These are phyloP conservation scores for Aspergillus sp. DNA, from an alignment of 2,329 filamentous ascomycete genomes.

Conservation along the genomic window DNA sequence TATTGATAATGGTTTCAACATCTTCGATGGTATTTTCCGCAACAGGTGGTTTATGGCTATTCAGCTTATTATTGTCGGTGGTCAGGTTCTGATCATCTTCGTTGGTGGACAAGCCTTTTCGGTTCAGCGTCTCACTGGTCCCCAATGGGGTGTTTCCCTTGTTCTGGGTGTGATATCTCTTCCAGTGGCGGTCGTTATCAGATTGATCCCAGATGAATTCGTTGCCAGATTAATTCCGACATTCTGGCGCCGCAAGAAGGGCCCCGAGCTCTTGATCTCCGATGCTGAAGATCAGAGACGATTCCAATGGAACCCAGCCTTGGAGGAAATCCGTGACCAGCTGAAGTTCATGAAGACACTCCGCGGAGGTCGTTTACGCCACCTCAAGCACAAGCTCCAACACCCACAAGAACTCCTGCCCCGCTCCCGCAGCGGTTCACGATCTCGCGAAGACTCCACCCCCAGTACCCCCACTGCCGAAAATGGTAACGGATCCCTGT, in stretches of 20 bases:
- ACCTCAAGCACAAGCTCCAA: slow-evolving; percentile 55
- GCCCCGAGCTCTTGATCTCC: slow-evolving; percentile 38
- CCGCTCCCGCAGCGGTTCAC: slow-evolving; percentile 37
- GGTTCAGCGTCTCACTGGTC: slow-evolving; percentile 53
- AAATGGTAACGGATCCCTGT: slow-evolving; percentile 21
- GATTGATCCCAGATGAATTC: slow-evolving; percentile 54
- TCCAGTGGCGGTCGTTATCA: slow-evolving; percentile 57
- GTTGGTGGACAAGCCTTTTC: slow-evolving; percentile 63
- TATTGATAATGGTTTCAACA: slow-evolving; percentile 40
- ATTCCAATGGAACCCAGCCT: slow-evolving; percentile 53
- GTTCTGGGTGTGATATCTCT: slow-evolving; percentile 61
- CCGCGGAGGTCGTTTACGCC: slow-evolving; percentile 55
- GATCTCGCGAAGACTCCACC: slow-evolving; percentile 39
- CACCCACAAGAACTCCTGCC: slow-evolving; percentile 47
- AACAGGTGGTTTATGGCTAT: slow-evolving; percentile 53
- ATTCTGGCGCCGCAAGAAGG: slow-evolving; percentile 31
- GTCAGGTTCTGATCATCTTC: slow-evolving; percentile 66
- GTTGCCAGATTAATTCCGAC: slow-evolving; percentile 39
- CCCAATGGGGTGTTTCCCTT: slow-evolving; percentile 64
- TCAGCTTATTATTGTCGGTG: slow-evolving; percentile 59
- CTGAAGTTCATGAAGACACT: slow-evolving; percentile 58
- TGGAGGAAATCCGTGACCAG: slow-evolving; percentile 58
- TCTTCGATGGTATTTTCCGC: slow-evolving; percentile 36
- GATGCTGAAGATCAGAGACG: slow-evolving; percentile 43
- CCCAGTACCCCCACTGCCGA: slow-evolving; percentile 53